Conservation (phyloP, 2,329 filamentous ascomycete genomes). For the Phialophora tarda region DNA sequence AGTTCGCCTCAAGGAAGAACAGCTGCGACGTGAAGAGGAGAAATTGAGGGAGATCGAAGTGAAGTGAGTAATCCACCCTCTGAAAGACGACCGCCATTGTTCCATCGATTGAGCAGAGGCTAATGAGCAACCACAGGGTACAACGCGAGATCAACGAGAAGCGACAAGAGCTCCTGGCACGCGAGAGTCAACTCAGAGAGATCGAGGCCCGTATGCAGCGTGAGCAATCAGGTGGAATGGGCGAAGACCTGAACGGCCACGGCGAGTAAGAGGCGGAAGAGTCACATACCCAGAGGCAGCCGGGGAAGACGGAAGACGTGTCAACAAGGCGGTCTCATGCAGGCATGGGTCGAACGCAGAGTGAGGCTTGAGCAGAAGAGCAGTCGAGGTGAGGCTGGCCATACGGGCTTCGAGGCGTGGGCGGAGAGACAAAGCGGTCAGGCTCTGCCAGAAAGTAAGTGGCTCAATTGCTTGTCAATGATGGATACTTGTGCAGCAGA, state of each 20-base stretch:
- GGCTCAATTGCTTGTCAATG: constrained; percentile 25
- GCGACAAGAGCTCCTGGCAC: constrained; percentile 94
- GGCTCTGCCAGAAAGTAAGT: constrained; percentile 4
- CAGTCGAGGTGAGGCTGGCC: constrained; percentile 22
- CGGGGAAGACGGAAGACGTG: constrained; percentile 17
- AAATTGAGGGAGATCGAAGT: constrained; percentile 99
- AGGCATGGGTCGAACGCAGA: constrained; percentile 34
- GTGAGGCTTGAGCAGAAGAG: constrained; percentile 18
- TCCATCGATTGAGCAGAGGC: neutral
- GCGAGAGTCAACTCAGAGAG: constrained; percentile 97
- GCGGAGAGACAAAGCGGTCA: constrained; percentile 24
- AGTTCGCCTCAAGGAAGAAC: constrained; percentile 98
- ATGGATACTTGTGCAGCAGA: constrained; percentile 30
- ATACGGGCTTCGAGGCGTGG: constrained; percentile 2
- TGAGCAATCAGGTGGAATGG: constrained; percentile 64
- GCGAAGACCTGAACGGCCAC: constrained; percentile 43
- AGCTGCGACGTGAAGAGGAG: constrained; percentile 98
- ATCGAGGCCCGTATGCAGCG: constrained; percentile 97
- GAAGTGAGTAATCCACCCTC: constrained; percentile 58
- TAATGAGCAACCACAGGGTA: constrained; percentile 58
- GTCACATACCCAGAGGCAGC: neutral
- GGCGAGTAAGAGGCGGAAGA: constrained; percentile 35
- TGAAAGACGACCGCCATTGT: neutral
- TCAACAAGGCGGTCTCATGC: constrained; percentile 30
- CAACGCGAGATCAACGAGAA: constrained; percentile 99